Conservation (phyloP, 352 stramenopile species). For the Pelagophyceae sp. region DNA sequence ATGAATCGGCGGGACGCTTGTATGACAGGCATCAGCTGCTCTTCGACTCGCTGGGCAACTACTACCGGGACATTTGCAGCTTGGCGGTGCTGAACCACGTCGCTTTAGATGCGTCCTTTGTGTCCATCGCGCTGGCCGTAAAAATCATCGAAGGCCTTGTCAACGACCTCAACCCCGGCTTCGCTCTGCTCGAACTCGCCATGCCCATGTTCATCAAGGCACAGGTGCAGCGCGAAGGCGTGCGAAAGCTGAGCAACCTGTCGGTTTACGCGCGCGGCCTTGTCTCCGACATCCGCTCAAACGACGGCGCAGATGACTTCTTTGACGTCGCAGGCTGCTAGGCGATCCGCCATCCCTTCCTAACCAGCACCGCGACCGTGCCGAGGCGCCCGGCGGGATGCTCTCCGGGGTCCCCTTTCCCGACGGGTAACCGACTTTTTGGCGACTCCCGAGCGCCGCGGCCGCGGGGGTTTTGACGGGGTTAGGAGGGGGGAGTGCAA, state of each 20-base stretch:
- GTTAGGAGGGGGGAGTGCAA: no score
- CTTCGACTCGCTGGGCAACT: conserved; percentile 56
- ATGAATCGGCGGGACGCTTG: conserved; percentile 19
- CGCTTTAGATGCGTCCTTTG: conserved; percentile 81
- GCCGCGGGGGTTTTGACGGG: no score
- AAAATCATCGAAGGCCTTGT: conserved; percentile 84
- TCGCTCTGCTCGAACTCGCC: conserved; percentile 72
- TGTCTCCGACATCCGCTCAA: no score
- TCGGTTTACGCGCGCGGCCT: conserved; percentile 10
- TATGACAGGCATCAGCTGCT: conserved; percentile 47
- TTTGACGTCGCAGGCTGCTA: no score
- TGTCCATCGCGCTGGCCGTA: conserved; percentile 83
- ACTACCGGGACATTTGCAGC: conserved; percentile 63
- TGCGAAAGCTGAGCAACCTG: conserved; percentile 22
- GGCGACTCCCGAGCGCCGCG: no score
- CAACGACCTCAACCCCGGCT: conserved; percentile 71
- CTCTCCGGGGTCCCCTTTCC: no score
- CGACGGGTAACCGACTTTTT: no score
- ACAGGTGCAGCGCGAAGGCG: conserved; percentile 61
- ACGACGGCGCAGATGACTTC: no score
- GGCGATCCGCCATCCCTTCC: no score
- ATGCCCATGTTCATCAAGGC: conserved; percentile 81
- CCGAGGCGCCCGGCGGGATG: no score
- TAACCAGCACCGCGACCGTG: no score
- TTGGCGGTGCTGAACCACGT: conserved; percentile 81